phyloP scores from a whole-genome alignment of 23 red algal species.

The Agarophyton chilense region DNA sequence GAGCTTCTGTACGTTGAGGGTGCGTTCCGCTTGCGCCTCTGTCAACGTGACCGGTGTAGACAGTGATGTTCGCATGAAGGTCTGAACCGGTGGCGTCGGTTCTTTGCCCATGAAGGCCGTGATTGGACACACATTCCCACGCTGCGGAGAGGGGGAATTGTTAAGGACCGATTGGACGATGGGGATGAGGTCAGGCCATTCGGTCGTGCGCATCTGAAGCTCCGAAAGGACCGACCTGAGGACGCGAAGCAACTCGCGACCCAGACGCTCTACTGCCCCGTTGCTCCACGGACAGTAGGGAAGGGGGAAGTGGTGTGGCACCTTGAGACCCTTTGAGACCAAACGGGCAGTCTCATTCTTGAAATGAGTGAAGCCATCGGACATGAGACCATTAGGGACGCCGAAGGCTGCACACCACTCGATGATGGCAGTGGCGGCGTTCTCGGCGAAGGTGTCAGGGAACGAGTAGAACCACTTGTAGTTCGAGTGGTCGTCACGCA shows the following conservation, averaged over 20 bases:
- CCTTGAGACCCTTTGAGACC: slow-evolving; percentile 7
- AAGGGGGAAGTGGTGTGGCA: slow-evolving; percentile 42
- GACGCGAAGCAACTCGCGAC: neutral
- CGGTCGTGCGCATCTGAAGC: neutral
- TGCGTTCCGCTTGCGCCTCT: slow-evolving; percentile 17
- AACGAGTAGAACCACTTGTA: slow-evolving; percentile 35
- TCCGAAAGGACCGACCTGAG: slow-evolving; percentile 2
- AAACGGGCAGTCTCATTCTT: slow-evolving; percentile 28
- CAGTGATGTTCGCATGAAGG: neutral
- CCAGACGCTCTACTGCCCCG: neutral
- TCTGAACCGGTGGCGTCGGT: slow-evolving; percentile 14
- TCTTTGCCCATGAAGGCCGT: slow-evolving; percentile 27
- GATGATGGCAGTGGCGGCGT: slow-evolving; percentile 14
- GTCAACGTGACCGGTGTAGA: neutral
- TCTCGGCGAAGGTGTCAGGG: slow-evolving; percentile 35
- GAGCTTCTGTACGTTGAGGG: slow-evolving; percentile 20
- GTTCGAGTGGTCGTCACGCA: slow-evolving; percentile 13
- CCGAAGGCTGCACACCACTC: slow-evolving; percentile 32
- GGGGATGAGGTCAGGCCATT: slow-evolving; percentile 41
- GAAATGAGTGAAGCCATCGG: slow-evolving; percentile 37
- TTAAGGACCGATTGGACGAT: slow-evolving; percentile 31
- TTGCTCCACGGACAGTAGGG: slow-evolving; percentile 39
- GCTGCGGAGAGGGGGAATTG: slow-evolving; percentile 12
- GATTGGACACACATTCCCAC: slow-evolving; percentile 30
- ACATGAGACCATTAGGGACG: slow-evolving; percentile 20